Percentiles rank a stretch among this genome's conserved stretches.
Evolutionary conservation across 2,329 filamentous ascomycete species (phyloP).

Genomic region (Geosmithia flava): DNA sequence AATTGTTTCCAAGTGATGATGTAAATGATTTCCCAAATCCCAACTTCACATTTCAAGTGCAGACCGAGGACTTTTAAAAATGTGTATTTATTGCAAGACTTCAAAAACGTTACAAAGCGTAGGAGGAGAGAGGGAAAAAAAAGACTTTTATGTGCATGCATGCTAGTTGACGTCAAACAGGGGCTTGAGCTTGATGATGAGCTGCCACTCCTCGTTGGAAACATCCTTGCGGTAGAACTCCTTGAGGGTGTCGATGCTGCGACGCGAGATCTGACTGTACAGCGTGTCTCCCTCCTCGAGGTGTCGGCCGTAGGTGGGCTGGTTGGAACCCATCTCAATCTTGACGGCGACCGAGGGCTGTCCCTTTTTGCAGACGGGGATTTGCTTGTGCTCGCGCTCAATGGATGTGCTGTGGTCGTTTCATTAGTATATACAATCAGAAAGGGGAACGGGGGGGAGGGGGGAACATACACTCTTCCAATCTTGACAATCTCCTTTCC

Average conservation of each 20-base stretch:
- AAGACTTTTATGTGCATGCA: no score
- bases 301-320: slow-evolving; percentile 89
- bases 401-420: slow-evolving; percentile 64
- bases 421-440: slow-evolving; percentile 10
- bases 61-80: no score
- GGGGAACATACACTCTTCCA: slow-evolving; percentile 74
- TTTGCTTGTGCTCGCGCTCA: slow-evolving; percentile 94
- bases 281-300: slow-evolving; percentile 83
- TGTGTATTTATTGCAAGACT: no score
- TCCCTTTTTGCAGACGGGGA: slow-evolving; percentile 85
- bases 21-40: no score
- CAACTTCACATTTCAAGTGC: no score
- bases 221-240: slow-evolving; percentile 88
- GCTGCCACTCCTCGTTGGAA: slow-evolving; percentile 81
- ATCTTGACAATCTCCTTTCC: slow-evolving; percentile 74
- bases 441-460: not conserved
- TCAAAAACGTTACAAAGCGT: no score
- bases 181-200: slow-evolving; percentile 92
- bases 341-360: slow-evolving; percentile 97
- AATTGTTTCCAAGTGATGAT: no score
- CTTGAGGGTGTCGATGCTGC: slow-evolving; percentile 90
- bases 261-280: slow-evolving; percentile 77
- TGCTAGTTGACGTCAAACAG: slow-evolving; percentile 73
- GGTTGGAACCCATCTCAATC: slow-evolving; percentile 84
- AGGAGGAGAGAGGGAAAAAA: no score